These are phyloP conservation scores for Fistulifera solaris DNA, from an alignment of 108 stramenopile genomes.

Conservation along the genomic window DNA sequence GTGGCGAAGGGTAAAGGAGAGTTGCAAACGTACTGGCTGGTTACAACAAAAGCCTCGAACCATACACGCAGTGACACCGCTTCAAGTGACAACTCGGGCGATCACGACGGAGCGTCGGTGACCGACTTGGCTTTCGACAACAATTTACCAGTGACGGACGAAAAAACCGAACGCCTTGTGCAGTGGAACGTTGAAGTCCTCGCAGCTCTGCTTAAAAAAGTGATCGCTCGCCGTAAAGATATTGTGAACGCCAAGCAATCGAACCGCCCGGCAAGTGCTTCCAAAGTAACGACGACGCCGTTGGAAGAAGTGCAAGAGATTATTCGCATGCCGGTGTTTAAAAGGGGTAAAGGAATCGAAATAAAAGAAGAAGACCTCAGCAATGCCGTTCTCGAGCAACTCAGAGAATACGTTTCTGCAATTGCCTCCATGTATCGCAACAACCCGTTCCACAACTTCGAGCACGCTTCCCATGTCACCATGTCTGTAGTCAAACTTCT, in stretches of 20 bases:
- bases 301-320: conserved; percentile 22
- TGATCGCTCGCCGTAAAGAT: conserved; percentile 10
- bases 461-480: too few species aligned
- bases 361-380: conserved; percentile 1
- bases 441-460: too few species aligned
- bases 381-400: conserved; percentile 1
- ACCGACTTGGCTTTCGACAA: too few species aligned
- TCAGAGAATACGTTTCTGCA: conserved; percentile 3
- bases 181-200: conserved; percentile 26
- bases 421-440: conserved; percentile 19
- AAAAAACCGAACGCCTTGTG: conserved; percentile 12
- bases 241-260: too few species aligned
- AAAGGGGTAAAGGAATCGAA: not conserved
- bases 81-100: not conserved
- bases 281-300: not conserved
- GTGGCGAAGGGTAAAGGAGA: not conserved
- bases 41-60: too few species aligned
- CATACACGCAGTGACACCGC: not conserved
- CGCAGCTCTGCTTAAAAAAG: conserved; percentile 4
- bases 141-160: not conserved
- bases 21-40: not conserved
- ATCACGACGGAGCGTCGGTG: not conserved
- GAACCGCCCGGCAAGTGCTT: too few species aligned
- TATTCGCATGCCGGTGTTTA: conserved; percentile 21
- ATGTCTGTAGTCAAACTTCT: too few species aligned